Evolutionary conservation across 2,329 filamentous ascomycete genomes (phyloP).

Genomic region (Pseudomassariella vexata): DNA sequence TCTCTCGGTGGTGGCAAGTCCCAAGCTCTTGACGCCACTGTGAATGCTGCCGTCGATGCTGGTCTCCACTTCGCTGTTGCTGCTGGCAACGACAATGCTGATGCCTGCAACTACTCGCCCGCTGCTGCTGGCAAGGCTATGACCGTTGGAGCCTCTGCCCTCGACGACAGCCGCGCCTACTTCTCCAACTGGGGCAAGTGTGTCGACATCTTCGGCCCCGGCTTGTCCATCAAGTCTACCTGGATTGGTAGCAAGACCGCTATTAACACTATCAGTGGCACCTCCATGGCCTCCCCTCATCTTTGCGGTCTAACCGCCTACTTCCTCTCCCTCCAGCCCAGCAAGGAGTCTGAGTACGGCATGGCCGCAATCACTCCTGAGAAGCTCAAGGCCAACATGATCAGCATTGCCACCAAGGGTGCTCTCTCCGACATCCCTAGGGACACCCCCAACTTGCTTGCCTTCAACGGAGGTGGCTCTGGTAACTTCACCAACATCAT

Average conservation of each 20-base stretch:
- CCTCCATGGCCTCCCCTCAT: constrained; percentile 98
- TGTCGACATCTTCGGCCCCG: constrained; percentile 98
- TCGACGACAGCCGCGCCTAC: constrained; percentile 94
- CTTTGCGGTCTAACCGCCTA: constrained; percentile 95
- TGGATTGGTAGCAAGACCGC: constrained; percentile 97
- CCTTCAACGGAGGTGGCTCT: constrained; percentile 96
- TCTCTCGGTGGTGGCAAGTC: constrained; percentile 98
- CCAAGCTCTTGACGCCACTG: constrained; percentile 79
- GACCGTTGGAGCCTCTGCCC: constrained; percentile 90
- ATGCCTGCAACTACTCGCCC: constrained; percentile 98
- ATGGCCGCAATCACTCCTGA: constrained; percentile 85
- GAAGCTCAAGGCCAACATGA: constrained; percentile 86
- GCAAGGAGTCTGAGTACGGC: constrained; percentile 83
- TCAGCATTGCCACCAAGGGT: constrained; percentile 74
- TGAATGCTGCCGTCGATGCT: constrained; percentile 86
- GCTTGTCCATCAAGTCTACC: constrained; percentile 93
- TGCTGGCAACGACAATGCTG: constrained; percentile 96
- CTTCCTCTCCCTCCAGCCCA: constrained; percentile 92
- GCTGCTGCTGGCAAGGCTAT: constrained; percentile 87
- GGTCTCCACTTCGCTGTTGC: constrained; percentile 98
- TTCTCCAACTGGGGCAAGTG: constrained; percentile 99
- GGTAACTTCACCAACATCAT: constrained; percentile 86
- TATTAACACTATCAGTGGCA: constrained; percentile 98
- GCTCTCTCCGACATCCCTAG: constrained; percentile 76
- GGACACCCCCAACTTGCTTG: constrained; percentile 89